Base-by-base conservation (phyloP, 176 grass and related monocot species). In the Dactylis glomerata region DNA sequence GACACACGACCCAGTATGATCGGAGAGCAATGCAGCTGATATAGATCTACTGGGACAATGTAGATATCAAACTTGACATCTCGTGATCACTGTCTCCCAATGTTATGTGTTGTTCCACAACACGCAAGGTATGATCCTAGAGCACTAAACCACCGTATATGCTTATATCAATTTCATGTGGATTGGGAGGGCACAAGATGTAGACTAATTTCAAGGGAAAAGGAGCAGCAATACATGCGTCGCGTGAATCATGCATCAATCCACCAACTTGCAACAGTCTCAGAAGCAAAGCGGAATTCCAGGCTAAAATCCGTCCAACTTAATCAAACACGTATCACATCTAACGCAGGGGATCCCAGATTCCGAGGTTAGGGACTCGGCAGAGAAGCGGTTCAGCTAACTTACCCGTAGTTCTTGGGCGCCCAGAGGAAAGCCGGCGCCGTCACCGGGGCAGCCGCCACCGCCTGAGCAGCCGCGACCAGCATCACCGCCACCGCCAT, bases 371-470 rank as follows among this genome's bases (percentile, higher is more conserved):
- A 73, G 16, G 26, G 28, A 71, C 33, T n/a, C n/a, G 38, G 38
- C 51, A 16, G 70, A 68, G 63, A 49, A 72, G 76, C n/a, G 26
- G n/a, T 76, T 75, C 7, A 17, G 34, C 45, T 7, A 46, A 24
- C 16, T 57, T 88, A 92, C 90, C 93, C 85, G 44, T 92, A 92
- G 89, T 90, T 89, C 36, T 86, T 76, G 31, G 85, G 90, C 24
- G 90, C 86, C 93, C 93, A 95, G 65, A 96, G 86, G 87, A 96
- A 96, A 38, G 94, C 91, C 13, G 94, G 94, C 79, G 81, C 88
- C 26, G 75, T 84, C 54, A 58, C 74, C 23, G 75, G 59, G 16
- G 46, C 66, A 1, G 84, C 80, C 3, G 80, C 50, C 26, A 27
- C 73, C 73, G 36, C 19, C 68, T 67, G 83, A 62, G 50, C 79